Conservation (phyloP, 306 rosid species). For the Pyrus communis region DNA sequence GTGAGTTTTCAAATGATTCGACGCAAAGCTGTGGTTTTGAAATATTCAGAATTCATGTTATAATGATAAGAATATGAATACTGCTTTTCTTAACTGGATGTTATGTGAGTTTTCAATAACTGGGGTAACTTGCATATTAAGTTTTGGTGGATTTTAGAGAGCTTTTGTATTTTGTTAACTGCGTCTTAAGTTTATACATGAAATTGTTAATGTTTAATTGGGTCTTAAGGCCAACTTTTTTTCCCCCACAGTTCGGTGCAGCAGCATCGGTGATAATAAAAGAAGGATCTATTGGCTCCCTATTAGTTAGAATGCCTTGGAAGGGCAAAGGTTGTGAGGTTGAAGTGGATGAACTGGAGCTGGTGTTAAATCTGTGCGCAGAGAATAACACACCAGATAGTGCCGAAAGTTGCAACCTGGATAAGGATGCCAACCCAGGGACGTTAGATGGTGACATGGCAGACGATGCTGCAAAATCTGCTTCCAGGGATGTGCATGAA, state of each 20-base stretch:
- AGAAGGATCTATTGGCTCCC: constrained; percentile 86
- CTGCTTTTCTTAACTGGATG: not conserved
- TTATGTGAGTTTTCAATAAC: not conserved
- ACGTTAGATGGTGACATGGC: constrained; percentile 28
- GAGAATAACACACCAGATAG: constrained; percentile 21
- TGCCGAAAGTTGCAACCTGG: constrained; percentile 37
- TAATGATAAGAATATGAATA: not conserved
- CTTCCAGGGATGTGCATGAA: constrained; percentile 70
- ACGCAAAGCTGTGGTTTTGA: not conserved
- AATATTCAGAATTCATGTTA: not conserved
- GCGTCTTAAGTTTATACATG: not conserved
- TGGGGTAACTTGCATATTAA: not conserved
- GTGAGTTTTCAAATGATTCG: not conserved
- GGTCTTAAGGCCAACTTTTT: constrained; percentile 8
- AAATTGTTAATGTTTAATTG: not conserved
- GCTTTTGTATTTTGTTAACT: not conserved
- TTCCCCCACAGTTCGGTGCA: constrained; percentile 32
- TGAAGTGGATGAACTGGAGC: constrained; percentile 82
- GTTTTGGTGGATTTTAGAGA: not conserved
- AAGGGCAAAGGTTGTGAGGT: constrained; percentile 73
- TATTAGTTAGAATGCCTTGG: constrained; percentile 86
- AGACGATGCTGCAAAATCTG: constrained; percentile 42
- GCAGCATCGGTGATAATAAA: constrained; percentile 47
- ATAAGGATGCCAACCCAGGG: constrained; percentile 22
- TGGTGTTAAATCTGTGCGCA: constrained; percentile 55